A percentile compares a stretch with the other conserved stretches of the same genome.
These are phyloP conservation scores for Cutaneotrichosporon arboriforme DNA, from an alignment of 1,284 basidiomycete species.

Conservation along the genomic window DNA sequence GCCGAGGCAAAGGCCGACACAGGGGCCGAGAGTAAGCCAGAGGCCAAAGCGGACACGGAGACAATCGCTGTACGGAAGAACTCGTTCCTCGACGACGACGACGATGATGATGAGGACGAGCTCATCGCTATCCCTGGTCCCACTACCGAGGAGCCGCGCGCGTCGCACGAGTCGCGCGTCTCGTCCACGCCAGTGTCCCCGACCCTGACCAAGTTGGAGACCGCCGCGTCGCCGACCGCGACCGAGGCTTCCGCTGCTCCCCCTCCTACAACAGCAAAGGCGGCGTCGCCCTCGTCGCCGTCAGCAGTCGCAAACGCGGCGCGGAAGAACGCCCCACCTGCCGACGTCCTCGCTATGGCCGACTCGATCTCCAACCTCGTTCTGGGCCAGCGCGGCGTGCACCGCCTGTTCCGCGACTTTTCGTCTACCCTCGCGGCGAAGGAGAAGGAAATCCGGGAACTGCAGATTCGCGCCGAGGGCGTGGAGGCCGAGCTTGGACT, in stretches of 20 bases:
- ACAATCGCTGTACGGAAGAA: background rate
- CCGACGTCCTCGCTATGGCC: slow-evolving; percentile 13
- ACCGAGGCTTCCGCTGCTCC: background rate
- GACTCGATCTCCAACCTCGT: slow-evolving; percentile 44
- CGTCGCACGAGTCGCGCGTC: too few species aligned
- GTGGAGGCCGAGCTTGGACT: slow-evolving; percentile 57
- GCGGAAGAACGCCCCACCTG: background rate
- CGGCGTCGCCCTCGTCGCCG: background rate
- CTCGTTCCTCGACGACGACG: background rate
- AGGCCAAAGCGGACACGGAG: background rate
- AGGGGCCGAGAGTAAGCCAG: background rate
- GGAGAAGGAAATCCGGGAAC: slow-evolving; percentile 58
- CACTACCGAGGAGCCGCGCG: background rate
- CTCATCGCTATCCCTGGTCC: slow-evolving; percentile 1
- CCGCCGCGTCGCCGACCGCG: background rate
- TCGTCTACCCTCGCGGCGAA: slow-evolving; percentile 29
- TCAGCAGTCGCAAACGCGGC: slow-evolving; percentile 4
- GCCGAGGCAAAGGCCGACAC: background rate
- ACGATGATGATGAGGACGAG: slow-evolving; percentile 4
- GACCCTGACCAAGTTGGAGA: background rate
- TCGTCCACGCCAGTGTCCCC: too few species aligned
- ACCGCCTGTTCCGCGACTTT: slow-evolving; percentile 44
- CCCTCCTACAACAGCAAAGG: background rate
- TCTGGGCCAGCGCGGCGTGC: slow-evolving; percentile 44
- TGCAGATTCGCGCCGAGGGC: slow-evolving; percentile 73